Evolutionary conservation across 1,284 basidiomycete genomes (phyloP).

Genomic region (Pseudozyma sp.): DNA sequence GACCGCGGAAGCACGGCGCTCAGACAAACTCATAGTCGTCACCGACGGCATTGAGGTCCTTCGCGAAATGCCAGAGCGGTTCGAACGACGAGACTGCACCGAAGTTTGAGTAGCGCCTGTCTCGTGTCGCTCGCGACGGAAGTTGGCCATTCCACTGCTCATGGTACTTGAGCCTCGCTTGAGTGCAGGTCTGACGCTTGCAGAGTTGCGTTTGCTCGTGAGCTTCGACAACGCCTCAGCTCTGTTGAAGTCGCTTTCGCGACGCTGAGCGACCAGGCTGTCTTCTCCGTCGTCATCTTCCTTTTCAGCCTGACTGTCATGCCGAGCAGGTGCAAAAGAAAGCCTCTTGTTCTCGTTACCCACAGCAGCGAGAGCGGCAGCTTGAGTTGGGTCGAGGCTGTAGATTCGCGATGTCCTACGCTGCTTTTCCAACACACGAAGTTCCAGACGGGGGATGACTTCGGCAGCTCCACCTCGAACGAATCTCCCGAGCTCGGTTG

Average conservation of each 20-base stretch:
- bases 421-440: slow-evolving; percentile 25
- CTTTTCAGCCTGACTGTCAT: slow-evolving; percentile 2
- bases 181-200: background rate
- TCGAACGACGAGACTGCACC: slow-evolving; percentile 8
- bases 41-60: slow-evolving; percentile 19
- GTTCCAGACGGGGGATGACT: slow-evolving; percentile 28
- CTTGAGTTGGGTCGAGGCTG: background rate
- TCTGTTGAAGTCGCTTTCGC: slow-evolving; percentile 8
- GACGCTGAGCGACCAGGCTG: slow-evolving; percentile 13
- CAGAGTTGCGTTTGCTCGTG: slow-evolving; percentile 11
- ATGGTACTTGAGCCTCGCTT: background rate
- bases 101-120: slow-evolving; percentile 17
- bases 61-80: slow-evolving; percentile 6
- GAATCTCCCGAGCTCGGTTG: slow-evolving; percentile 19
- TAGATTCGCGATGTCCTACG: slow-evolving; percentile 17
- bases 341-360: slow-evolving; percentile 4
- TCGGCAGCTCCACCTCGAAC: slow-evolving; percentile 30
- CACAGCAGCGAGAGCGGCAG: background rate
- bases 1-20: background rate
- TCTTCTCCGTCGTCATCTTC: background rate
- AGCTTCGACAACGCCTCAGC: slow-evolving; percentile 15
- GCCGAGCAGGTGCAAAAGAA: slow-evolving; percentile 18
- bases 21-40: background rate
- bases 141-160: background rate
- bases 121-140: slow-evolving; percentile 6